Base-by-base conservation (phyloP, 2,329 filamentous ascomycete species). In the Colletotrichum australisinense region DNA sequence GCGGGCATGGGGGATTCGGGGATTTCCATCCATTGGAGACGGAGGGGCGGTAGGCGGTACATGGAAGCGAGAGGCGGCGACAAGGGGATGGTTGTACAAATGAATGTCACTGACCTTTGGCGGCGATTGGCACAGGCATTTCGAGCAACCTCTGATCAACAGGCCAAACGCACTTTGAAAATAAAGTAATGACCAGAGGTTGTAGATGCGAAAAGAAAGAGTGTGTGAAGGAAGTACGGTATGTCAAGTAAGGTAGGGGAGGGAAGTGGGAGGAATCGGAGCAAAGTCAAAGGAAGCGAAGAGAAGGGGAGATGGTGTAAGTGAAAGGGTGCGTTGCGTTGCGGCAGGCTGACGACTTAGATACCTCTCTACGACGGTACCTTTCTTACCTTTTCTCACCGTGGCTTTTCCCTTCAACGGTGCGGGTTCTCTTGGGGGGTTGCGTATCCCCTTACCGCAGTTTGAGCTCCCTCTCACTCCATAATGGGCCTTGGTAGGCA, bases 61-160 rank as follows among this genome's bases (percentile, higher is more conserved):
- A 49, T 49, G 42, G 42, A 72, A 59, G 72, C 38, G 56, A 49
- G 58, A 46, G 67, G 71, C 62, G 52, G 52, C 69, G 58, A 57
- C 68, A 63, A 63, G 68, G 72, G 69, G 24, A 22, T 8, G 22
- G 55, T 70, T 56, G 46, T 55, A 35, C 28, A 63, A 22, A 32
- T 35, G 46, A 26, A 46, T 35, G 46, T 63, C 32, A 70, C 73
- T 73, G 11, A 74, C 73, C 73, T 74, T 74, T 74, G 53, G 73
- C 73, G 60, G 73, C 73, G 28, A 74, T 73, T 58, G 73, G 73
- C 42, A 74, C 62, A 14, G 73, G 73, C 73, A 74, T 74, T 65
- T 65, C n/a, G 56, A 53, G 22, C 53, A 55, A 49, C 62, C 71
- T 63, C 35, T 71, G 49, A 60, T 62, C 67, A 52, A 42, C 71